Conservation (phyloP, 495 filamentous ascomycete genomes). For the Penicillium steckii region DNA sequence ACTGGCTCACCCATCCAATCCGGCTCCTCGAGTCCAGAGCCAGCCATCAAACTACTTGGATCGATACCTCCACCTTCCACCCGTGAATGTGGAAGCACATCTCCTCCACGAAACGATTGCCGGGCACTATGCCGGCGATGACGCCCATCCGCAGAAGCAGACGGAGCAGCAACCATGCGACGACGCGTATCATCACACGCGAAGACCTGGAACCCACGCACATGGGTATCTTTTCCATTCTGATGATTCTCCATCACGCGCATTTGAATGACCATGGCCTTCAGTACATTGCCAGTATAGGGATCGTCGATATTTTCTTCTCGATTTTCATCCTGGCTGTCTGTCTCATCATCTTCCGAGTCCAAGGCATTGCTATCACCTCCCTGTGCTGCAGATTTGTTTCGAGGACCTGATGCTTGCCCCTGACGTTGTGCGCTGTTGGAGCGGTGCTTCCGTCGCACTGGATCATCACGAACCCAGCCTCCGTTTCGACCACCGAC, state of each 20-base stretch:
- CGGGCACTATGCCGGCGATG: constrained; percentile 29
- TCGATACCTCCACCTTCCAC: constrained; percentile 24
- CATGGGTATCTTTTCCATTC: constrained; percentile 98
- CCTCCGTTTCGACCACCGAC: constrained; percentile 52
- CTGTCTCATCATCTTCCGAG: background rate
- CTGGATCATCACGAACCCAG: constrained; percentile 29
- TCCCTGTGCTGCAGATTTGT: background rate
- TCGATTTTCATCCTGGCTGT: constrained; percentile 12
- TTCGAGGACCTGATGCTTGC: background rate
- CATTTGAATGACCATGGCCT: constrained; percentile 84
- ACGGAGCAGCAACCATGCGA: constrained; percentile 32
- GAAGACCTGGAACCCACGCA: constrained; percentile 90
- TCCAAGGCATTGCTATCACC: constrained; percentile 5
- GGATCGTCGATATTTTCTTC: constrained; percentile 37
- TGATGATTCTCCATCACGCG: constrained; percentile 93
- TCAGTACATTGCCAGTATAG: constrained; percentile 66
- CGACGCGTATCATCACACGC: constrained; percentile 60
- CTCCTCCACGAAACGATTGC: constrained; percentile 28
- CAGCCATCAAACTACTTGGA: constrained; percentile 19
- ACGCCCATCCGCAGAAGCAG: constrained; percentile 37
- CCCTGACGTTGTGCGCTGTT: constrained; percentile 3
- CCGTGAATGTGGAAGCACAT: constrained; percentile 18
- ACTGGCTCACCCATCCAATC: constrained; percentile 63
- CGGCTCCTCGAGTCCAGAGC: constrained; percentile 45
- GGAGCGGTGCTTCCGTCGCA: constrained; percentile 4